phyloP scores from a whole-genome alignment of 345 rosid genomes.

The Gossypium australe region DNA sequence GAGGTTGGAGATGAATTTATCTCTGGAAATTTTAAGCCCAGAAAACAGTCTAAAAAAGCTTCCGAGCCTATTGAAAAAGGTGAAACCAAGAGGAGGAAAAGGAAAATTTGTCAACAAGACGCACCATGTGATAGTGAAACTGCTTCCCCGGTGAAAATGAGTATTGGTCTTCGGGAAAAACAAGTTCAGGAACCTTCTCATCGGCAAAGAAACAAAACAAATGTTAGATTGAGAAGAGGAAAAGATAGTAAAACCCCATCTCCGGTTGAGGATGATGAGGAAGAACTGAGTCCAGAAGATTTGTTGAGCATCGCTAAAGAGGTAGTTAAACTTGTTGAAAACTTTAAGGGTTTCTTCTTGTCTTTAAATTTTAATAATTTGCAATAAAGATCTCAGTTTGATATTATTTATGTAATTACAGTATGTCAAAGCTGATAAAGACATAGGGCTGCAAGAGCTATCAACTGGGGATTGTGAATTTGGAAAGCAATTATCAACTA shows the following conservation, averaged over 20 bases:
- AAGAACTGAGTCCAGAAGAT: constrained; percentile 45
- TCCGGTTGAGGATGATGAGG: constrained; percentile 9
- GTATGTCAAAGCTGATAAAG: constrained; percentile 33
- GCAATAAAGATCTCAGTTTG: background rate
- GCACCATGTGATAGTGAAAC: background rate
- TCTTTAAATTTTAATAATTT: background rate
- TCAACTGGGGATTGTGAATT: constrained; percentile 11
- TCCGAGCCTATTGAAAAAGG: background rate
- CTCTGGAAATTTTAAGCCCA: background rate
- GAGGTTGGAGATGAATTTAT: background rate
- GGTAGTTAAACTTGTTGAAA: constrained; percentile 21
- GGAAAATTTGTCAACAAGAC: constrained; percentile 5
- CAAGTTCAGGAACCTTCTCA: constrained; percentile 5
- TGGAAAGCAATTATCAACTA: background rate
- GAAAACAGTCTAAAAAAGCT: background rate
- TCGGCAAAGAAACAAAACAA: constrained; percentile 13
- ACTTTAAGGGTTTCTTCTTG: background rate
- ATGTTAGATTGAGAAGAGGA: background rate
- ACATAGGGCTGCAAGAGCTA: constrained; percentile 6
- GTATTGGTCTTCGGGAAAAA: background rate
- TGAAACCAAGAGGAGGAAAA: constrained; percentile 10
- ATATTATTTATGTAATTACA: constrained; percentile 21
- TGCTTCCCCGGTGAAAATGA: background rate
- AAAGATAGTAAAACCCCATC: background rate
- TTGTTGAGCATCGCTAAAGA: constrained; percentile 47